Evolutionary conservation across 2,329 filamentous ascomycete genomes (phyloP).

Genomic region (Penicillium nordicum): DNA sequence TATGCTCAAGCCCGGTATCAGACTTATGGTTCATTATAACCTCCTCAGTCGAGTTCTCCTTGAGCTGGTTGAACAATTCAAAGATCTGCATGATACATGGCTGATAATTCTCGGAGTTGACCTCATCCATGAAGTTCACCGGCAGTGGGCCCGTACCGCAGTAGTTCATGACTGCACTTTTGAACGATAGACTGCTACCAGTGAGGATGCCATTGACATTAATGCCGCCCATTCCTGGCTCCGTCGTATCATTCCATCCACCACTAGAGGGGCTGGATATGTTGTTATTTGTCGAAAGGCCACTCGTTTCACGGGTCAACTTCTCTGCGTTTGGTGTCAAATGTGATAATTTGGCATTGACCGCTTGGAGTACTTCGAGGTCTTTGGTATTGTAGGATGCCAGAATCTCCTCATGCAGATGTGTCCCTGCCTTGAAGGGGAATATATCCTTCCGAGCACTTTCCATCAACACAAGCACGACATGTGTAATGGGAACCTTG

Average conservation of each 20-base stretch:
- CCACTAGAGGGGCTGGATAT: conserved; percentile 5
- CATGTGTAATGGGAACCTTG: conserved; percentile 29
- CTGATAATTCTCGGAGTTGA: conserved; percentile 29
- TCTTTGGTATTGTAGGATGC: conserved; percentile 20
- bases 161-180: conserved; percentile 32
- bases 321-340: conserved; percentile 31
- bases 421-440: conserved; percentile 27
- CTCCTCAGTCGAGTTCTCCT: conserved; percentile 1
- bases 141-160: conserved; percentile 31
- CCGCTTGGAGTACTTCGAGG: conserved; percentile 5
- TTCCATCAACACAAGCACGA: conserved; percentile 33
- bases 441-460: conserved; percentile 34
- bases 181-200: conserved; percentile 32
- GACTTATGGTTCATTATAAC: neutral
- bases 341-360: conserved; percentile 23
- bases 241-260: conserved; percentile 22
- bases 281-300: conserved; percentile 5
- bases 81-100: conserved; percentile 34
- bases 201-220: conserved; percentile 30
- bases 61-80: conserved; percentile 31
- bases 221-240: conserved; percentile 30
- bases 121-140: conserved; percentile 31
- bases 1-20: neutral
- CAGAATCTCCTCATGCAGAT: conserved; percentile 26
- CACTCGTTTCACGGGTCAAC: conserved; percentile 28